phyloP scores from a whole-genome alignment of 192 early-diverging fungal genomes.

The Coemansia sp. region DNA sequence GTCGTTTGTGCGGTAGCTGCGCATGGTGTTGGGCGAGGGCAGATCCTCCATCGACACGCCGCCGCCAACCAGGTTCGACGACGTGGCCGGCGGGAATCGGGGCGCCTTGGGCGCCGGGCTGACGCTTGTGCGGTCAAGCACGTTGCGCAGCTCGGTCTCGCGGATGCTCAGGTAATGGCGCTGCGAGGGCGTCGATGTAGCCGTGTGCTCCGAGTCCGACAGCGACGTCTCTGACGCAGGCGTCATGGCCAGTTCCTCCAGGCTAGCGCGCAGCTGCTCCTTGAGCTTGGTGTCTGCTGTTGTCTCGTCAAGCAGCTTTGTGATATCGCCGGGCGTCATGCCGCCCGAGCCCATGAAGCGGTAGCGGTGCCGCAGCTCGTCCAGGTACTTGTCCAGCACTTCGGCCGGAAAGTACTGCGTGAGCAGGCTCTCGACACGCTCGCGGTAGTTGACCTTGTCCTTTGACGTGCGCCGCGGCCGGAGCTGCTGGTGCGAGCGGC shows the following conservation, averaged over 20 bases:
- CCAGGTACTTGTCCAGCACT: constrained; percentile 40
- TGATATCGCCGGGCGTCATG: constrained; percentile 42
- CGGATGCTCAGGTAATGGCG: constrained; percentile 45
- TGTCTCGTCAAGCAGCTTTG: constrained; percentile 31
- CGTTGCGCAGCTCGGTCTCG: constrained; percentile 47
- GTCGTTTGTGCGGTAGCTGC: constrained; percentile 38
- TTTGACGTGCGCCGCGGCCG: constrained; percentile 27
- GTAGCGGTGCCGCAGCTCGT: constrained; percentile 49
- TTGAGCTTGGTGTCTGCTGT: constrained; percentile 37
- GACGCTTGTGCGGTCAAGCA: constrained; percentile 43
- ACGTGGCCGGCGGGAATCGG: constrained; percentile 3
- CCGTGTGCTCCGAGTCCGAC: constrained; percentile 42
- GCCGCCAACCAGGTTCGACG: constrained; percentile 35
- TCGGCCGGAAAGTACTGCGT: constrained; percentile 48
- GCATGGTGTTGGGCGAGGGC: constrained; percentile 24
- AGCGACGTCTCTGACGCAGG: constrained; percentile 14
- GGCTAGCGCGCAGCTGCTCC: constrained; percentile 49
- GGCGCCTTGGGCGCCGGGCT: constrained; percentile 44
- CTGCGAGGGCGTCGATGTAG: constrained; percentile 22
- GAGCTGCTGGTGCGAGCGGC: constrained; percentile 10
- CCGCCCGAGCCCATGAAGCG: constrained; percentile 50
- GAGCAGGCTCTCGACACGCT: constrained; percentile 43
- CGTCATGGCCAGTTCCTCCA: constrained; percentile 30
- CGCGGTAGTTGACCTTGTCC: constrained; percentile 48
- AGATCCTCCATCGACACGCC: constrained; percentile 44